Evolutionary conservation across 176 grass and related monocot genomes (phyloP).

Genomic region (Ensete ventricosum): DNA sequence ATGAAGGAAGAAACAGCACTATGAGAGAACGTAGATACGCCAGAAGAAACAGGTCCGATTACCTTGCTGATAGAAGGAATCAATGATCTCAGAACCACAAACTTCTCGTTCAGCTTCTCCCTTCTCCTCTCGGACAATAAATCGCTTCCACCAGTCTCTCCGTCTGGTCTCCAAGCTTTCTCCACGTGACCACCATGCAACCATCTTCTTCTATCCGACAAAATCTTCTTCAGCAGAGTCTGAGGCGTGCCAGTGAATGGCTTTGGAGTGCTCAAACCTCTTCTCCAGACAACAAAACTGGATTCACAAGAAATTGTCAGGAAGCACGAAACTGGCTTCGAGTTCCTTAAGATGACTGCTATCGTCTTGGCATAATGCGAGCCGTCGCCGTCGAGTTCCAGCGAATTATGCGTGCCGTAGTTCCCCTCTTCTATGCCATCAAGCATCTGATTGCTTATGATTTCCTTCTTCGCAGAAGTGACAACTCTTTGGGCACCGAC

Average conservation of each 20-base stretch:
- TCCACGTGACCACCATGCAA: background rate
- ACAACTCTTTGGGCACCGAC: background rate
- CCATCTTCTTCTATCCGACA: conserved; percentile 23
- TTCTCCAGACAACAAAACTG: conserved; percentile 51
- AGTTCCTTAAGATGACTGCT: conserved; percentile 25
- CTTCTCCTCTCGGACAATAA: conserved; percentile 60
- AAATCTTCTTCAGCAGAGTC: conserved; percentile 62
- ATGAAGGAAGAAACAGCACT: background rate
- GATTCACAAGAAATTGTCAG: conserved; percentile 17
- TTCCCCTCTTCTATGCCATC: background rate
- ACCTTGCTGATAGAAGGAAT: conserved; percentile 85
- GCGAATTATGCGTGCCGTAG: conserved; percentile 12
- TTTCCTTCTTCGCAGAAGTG: background rate
- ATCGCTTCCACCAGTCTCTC: conserved; percentile 28
- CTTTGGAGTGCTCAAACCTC: conserved; percentile 3
- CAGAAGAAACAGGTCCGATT: background rate
- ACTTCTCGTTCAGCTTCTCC: conserved; percentile 87
- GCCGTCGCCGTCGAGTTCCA: conserved; percentile 23
- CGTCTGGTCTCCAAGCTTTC: conserved; percentile 17
- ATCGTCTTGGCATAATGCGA: conserved; percentile 30
- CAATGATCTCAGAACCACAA: conserved; percentile 48
- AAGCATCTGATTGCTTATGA: conserved; percentile 4
- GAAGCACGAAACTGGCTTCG: conserved; percentile 4
- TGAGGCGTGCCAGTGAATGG: conserved; percentile 29
- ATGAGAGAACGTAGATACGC: too few relatives aligned